Evolutionary conservation across 768 basidiomycete species (phyloP), one percentile per base, ranked within the genome.

Genomic region (Podaxis rugospora): DNA sequence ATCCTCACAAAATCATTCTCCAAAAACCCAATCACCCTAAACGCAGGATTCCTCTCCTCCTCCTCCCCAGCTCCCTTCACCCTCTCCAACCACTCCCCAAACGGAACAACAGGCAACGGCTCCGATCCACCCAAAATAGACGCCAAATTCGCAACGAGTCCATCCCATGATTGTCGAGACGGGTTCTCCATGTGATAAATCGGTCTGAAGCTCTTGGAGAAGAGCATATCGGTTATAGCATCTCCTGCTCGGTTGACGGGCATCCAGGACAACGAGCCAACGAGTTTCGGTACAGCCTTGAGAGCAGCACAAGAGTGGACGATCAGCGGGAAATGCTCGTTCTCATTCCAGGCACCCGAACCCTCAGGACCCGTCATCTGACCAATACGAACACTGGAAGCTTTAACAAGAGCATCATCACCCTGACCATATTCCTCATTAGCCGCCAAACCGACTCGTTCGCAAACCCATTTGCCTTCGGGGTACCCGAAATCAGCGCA

Each of bases 311-410:
- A 71, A 11, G 72, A 68, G 10, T 70, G 67, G 14, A 76, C 70
- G 9, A 74, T 67, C 27, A 76, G 69, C 13, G 75, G 75, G 63
- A 76, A 68, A 55, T 75, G 73, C 53, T 76, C 74, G 37, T 56
- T 69, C 64, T 75, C 73, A 32, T 75, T 76, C 75, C 75, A 76
- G 3, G 71, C 69, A 1, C 74, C 75, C 27, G 70, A 69, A 0
- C 70, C 74, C 57, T 75, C 74, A 1, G 75, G 68, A 2, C 75
- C 74, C 1, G 72, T 73, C 72, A 75, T 71, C 63, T 75, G 75
- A 5, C 74, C 74, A 37, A 76, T 71, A 51, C 74, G 67, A 5
- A 74, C 73, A 28, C 57, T 73, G n/a, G 58, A 59, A 9, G 37
- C 52, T 9, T 40, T 44, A 13, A 60, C 59, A 9, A 60, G 18